Evolutionary conservation across 208 protist genomes (phyloP).

Genomic region (Wallacemonas sp.): DNA sequence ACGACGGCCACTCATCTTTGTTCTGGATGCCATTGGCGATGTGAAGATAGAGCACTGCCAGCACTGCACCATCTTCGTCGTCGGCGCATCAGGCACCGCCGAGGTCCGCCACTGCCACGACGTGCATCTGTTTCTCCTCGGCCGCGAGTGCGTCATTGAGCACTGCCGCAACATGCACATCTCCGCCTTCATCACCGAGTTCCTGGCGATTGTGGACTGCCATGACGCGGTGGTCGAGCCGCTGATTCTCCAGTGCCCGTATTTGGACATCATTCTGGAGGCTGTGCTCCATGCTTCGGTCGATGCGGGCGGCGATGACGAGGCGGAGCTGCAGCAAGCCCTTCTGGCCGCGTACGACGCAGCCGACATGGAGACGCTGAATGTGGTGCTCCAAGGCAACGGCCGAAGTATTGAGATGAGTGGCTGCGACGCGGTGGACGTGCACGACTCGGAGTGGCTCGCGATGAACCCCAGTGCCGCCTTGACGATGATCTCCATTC

Average conservation of each 20-base stretch:
- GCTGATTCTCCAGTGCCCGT: constrained; percentile 57
- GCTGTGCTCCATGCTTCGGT: constrained; percentile 34
- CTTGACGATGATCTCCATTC: constrained; percentile 9
- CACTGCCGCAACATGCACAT: constrained; percentile 41
- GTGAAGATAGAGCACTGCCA: constrained; percentile 66
- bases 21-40: constrained; percentile 69
- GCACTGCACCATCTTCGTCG: constrained; percentile 68
- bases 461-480: constrained; percentile 8
- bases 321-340: constrained; percentile 1
- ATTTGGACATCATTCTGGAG: constrained; percentile 53
- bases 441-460: constrained; percentile 37
- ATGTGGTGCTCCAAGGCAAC: constrained; percentile 46
- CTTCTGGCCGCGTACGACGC: constrained; percentile 26
- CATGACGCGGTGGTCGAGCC: constrained; percentile 33
- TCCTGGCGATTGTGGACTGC: constrained; percentile 30
- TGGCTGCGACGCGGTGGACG: constrained; percentile 21
- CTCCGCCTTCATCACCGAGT: constrained; percentile 62
- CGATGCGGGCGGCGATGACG: constrained; percentile 30
- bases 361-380: constrained; percentile 43
- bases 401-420: constrained; percentile 24
- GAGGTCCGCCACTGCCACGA: constrained; percentile 53
- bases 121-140: constrained; percentile 51
- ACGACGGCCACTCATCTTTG: constrained; percentile 59
- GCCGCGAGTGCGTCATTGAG: constrained; percentile 47
- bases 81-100: constrained; percentile 50